phyloP scores from a whole-genome alignment of 352 stramenopile species.

The Globisporangium splendens region DNA sequence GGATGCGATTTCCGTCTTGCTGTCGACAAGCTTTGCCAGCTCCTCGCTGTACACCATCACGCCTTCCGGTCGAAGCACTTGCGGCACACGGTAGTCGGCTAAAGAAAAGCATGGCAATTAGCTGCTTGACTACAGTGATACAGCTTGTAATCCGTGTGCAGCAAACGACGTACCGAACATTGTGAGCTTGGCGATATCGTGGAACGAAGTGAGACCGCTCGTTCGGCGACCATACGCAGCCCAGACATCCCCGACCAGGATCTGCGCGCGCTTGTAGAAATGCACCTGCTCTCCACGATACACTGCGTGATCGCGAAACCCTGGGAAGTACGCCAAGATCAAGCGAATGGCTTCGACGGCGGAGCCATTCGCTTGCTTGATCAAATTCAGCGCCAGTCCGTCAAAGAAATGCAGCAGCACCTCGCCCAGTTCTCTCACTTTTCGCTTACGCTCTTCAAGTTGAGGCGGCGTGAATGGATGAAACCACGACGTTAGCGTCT shows the following conservation, averaged over 20 bases:
- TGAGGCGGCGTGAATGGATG: slow-evolving; percentile 57
- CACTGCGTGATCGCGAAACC: slow-evolving; percentile 81
- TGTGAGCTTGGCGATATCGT: slow-evolving; percentile 80
- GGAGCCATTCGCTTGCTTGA: slow-evolving; percentile 45
- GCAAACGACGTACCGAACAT: slow-evolving; percentile 70
- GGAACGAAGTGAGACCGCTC: slow-evolving; percentile 50
- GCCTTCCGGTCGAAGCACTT: slow-evolving; percentile 68
- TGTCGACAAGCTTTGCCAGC: slow-evolving; percentile 47
- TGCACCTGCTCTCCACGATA: slow-evolving; percentile 83
- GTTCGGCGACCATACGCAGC: slow-evolving; percentile 69
- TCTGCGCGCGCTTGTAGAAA: slow-evolving; percentile 90
- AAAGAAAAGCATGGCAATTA: neutral
- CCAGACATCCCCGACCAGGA: slow-evolving; percentile 86
- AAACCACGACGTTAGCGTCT: slow-evolving; percentile 59
- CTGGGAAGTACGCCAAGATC: slow-evolving; percentile 69
- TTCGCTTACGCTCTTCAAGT: slow-evolving; percentile 54
- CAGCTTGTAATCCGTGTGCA: neutral
- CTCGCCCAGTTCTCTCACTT: slow-evolving; percentile 52
- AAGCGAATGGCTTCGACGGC: slow-evolving; percentile 62
- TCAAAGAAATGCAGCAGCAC: slow-evolving; percentile 48
- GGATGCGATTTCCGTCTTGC: slow-evolving; percentile 47
- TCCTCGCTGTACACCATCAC: slow-evolving; percentile 59
- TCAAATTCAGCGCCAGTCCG: slow-evolving; percentile 46
- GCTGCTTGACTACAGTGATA: neutral
- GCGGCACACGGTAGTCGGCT: slow-evolving; percentile 88